Evolutionary conservation across 805 yeast genomes (phyloP), one percentile per base, ranked within the genome.

Genomic region (Sugiyamaella qingdaonensis): DNA sequence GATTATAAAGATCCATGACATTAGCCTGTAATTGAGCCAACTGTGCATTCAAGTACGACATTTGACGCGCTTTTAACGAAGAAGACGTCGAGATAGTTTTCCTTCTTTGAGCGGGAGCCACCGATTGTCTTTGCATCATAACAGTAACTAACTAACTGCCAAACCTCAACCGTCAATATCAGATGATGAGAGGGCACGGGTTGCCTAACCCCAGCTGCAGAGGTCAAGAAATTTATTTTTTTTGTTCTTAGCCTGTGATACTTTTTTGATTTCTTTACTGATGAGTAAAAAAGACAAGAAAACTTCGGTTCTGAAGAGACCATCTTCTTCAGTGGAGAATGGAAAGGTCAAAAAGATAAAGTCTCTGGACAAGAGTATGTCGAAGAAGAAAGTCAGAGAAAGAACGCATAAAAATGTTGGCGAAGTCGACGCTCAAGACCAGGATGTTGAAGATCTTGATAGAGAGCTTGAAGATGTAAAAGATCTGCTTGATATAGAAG

Each of bases 11-110:
- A 52, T 80, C 84, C 8, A 73, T 61, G 13, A 82, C 57, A 56
- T 81, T 81, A 7, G 84, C 78, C 56, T 80, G 81, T n/a, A 82
- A 67, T 57, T 78, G 76, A 0, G 79, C 78, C n/a, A 79, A 64
- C 58, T 79, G 81, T 29, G 80, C 72, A 53, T 76, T 78, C 29
- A 79, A 66, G 58, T 77, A 80, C 34, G 80, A 70, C 52, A 80
- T 61, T 58, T 80, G 84, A 5, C 81, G 69, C 49, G 58, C 39
- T 46, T 56, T 58, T 39, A 57, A 32, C 10, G 43, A 55, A 18
- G 55, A 43, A 16, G 56, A n/a, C 11, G 49, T 19, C 16, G 35
- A 13, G 10, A 39, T 45, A 19, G 55, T 55, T 29, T 47, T 54
- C 18, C 54, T 42, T 9, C 54, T 13, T n/a, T 24, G 46, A 5